phyloP scores from a whole-genome alignment of 345 rosid species.

The Durio zibethinus region DNA sequence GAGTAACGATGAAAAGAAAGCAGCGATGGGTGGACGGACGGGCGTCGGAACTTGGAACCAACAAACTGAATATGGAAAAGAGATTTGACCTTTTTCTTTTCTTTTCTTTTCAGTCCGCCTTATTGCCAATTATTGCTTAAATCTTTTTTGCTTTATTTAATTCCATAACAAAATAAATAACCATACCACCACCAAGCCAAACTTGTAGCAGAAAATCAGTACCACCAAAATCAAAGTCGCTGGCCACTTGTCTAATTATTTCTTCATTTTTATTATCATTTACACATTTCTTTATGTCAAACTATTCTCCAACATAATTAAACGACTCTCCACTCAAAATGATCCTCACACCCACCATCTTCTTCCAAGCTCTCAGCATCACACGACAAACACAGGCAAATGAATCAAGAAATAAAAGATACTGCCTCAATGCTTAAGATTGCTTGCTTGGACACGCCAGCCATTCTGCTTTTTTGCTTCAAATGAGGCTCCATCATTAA shows the following conservation, averaged over 20 bases:
- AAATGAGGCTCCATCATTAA: constrained; percentile 85
- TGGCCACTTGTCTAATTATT: constrained; percentile 10
- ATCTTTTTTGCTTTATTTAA: too few species aligned
- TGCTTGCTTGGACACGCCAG: constrained; percentile 50
- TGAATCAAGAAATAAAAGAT: neutral
- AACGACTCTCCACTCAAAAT: neutral
- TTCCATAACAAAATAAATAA: too few species aligned
- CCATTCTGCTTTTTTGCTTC: constrained; percentile 84
- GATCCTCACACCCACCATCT: neutral
- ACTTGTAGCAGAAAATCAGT: neutral
- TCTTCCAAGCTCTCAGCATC: neutral
- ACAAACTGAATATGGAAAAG: neutral
- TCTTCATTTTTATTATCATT: constrained; percentile 8
- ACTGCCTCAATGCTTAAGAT: neutral
- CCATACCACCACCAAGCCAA: neutral
- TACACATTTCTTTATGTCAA: constrained; percentile 19
- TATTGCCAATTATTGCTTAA: too few species aligned
- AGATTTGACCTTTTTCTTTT: neutral
- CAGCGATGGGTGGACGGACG: neutral
- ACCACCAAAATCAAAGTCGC: neutral
- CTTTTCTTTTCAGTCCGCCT: neutral
- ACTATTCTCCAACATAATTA: neutral
- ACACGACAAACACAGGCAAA: neutral
- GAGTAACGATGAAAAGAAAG: neutral
- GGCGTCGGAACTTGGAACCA: neutral